Conservation (phyloP, 2,329 filamentous ascomycete species). For the Simplicillium sp. region DNA sequence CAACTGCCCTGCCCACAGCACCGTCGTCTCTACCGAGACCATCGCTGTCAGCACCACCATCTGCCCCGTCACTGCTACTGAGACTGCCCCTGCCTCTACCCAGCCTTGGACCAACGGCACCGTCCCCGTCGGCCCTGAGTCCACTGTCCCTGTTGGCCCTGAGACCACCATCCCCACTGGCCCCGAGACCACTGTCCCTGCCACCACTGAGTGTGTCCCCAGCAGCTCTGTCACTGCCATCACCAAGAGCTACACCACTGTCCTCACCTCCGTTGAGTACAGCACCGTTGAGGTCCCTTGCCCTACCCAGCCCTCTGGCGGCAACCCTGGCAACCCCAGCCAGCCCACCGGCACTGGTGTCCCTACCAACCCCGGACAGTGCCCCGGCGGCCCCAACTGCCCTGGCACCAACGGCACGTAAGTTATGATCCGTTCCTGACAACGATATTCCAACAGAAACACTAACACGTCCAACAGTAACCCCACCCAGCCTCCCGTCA, state of each 20-base stretch:
- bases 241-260: conserved; percentile 47
- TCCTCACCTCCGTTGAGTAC: conserved; percentile 45
- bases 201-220: conserved; percentile 17
- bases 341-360: conserved; percentile 27
- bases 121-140: conserved; percentile 2
- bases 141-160: conserved; percentile 4
- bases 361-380: conserved; percentile 22
- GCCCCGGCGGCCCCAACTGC: conserved; percentile 23
- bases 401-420: conserved; percentile 24
- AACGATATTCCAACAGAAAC: conserved; percentile 7
- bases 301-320: conserved; percentile 20
- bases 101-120: conserved; percentile 4
- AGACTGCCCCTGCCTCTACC: conserved; percentile 11
- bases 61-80: conserved; percentile 23
- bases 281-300: conserved; percentile 35
- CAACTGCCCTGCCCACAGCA: conserved; percentile 46
- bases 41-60: conserved; percentile 28
- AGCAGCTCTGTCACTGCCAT: conserved; percentile 37
- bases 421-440: conserved; percentile 9
- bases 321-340: conserved; percentile 13
- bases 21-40: conserved; percentile 24
- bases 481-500: conserved; percentile 26
- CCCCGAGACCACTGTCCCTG: conserved; percentile 1
- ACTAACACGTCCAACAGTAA: conserved; percentile 12
- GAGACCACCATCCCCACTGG: conserved; percentile 10